Evolutionary conservation across 2,329 filamentous ascomycete species (phyloP).

Genomic region (Fusarium sp.): DNA sequence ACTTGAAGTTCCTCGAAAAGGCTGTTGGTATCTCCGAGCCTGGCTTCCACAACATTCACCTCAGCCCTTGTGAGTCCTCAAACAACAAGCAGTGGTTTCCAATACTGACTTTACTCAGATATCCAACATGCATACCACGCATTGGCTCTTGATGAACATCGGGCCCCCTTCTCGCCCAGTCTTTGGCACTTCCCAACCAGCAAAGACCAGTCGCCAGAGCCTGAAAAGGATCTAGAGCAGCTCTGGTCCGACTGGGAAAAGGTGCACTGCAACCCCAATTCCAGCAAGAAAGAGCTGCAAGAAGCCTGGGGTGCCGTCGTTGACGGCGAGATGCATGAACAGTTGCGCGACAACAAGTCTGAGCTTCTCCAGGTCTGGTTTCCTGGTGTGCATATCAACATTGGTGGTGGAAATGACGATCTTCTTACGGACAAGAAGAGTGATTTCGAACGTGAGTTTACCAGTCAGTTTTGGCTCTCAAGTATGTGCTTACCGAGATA

Average conservation of each 20-base stretch:
- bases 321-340: constrained; percentile 36
- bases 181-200: constrained; percentile 46
- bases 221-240: constrained; percentile 11
- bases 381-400: constrained; percentile 45
- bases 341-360: constrained; percentile 22
- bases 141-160: constrained; percentile 64
- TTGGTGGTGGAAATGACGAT: constrained; percentile 39
- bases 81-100: not conserved
- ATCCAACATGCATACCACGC: constrained; percentile 67
- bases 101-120: constrained; percentile 34
- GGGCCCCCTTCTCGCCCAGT: constrained; percentile 48
- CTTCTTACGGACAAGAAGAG: constrained; percentile 40
- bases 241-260: constrained; percentile 31
- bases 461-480: not conserved
- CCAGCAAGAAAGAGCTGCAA: constrained; percentile 15
- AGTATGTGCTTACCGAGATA: constrained; percentile 8
- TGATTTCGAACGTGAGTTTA: constrained; percentile 39
- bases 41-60: constrained; percentile 42
- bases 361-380: constrained; percentile 45
- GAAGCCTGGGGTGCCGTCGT: constrained; percentile 33
- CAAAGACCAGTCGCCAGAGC: constrained; percentile 7
- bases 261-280: constrained; percentile 6
- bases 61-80: constrained; percentile 40
- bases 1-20: constrained; percentile 40
- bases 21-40: constrained; percentile 29